Conservation (phyloP, 179 eudicot genomes). For the Corrigiola litoralis region DNA sequence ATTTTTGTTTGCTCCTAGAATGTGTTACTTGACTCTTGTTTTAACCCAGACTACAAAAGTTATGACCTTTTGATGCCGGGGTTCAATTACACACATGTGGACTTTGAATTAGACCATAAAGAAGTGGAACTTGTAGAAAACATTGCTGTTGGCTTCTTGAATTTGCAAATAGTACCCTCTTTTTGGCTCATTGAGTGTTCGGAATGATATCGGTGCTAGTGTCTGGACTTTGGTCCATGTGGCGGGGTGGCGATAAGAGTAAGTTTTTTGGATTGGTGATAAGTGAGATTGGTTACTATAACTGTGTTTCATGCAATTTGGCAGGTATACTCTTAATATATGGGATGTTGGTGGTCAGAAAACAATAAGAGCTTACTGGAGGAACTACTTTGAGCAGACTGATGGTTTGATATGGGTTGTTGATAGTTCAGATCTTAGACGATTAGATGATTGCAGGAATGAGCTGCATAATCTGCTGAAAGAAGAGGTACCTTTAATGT, state of each 20-base stretch:
- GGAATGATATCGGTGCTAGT: neutral
- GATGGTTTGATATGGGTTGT: conserved; percentile 99
- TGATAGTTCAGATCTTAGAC: conserved; percentile 93
- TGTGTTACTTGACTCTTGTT: neutral
- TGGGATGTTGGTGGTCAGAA: conserved; percentile 99
- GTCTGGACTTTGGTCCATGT: neutral
- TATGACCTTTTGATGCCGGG: neutral
- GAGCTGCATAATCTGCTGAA: conserved; percentile 88
- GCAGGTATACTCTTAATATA: conserved; percentile 85
- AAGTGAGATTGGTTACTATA: conserved; percentile 3
- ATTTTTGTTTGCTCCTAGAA: neutral
- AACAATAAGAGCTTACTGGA: conserved; percentile 95
- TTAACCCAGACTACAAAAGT: neutral
- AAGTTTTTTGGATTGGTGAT: neutral
- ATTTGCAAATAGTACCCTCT: no score
- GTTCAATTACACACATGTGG: neutral
- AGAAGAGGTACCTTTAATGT: conserved; percentile 71
- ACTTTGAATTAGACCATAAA: neutral
- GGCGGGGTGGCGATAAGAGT: neutral
- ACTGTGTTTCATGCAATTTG: conserved; percentile 4
- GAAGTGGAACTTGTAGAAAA: no score
- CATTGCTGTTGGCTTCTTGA: neutral
- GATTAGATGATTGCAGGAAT: conserved; percentile 81
- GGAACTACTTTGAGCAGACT: conserved; percentile 98
- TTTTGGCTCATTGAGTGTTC: neutral